Percentiles rank a stretch among this genome's conserved stretches.
These are phyloP conservation scores for Plectosphaerella cucumerina DNA, from an alignment of 2,329 filamentous ascomycete species.

Conservation along the genomic window DNA sequence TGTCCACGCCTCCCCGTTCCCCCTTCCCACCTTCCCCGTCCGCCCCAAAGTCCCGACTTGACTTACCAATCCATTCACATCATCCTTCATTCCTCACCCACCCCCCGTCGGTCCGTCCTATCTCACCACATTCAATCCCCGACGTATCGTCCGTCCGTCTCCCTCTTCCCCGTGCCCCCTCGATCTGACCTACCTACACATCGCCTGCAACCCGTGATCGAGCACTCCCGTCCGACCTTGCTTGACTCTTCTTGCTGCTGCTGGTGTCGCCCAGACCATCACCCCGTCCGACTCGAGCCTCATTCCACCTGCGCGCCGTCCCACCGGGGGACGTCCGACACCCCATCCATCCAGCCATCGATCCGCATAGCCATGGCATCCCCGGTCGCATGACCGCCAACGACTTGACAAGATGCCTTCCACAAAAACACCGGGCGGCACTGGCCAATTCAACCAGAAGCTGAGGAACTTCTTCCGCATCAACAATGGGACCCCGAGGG, in stretches of 20 bases:
- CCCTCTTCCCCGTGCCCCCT: too few relatives aligned
- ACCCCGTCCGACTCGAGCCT: background rate
- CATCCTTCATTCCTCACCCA: background rate
- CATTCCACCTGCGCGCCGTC: background rate
- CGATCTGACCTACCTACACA: too few relatives aligned
- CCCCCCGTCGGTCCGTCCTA: background rate
- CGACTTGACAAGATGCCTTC: constrained; percentile 39
- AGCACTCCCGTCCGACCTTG: constrained; percentile 4
- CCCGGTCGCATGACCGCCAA: constrained; percentile 20
- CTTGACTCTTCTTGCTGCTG: constrained; percentile 5
- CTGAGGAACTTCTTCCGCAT: constrained; percentile 70
- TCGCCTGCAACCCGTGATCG: too few relatives aligned
- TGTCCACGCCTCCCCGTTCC: background rate
- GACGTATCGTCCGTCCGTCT: background rate
- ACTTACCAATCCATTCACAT: background rate
- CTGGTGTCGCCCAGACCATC: constrained; percentile 8
- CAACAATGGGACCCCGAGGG: constrained; percentile 37
- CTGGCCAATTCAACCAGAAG: constrained; percentile 62
- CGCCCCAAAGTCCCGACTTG: background rate
- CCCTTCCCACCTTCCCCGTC: background rate
- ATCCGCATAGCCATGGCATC: constrained; percentile 29
- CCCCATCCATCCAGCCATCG: constrained; percentile 3
- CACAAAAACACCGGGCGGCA: constrained; percentile 45
- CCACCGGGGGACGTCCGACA: background rate
- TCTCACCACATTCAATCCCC: constrained; percentile 8